Evolutionary conservation across 345 rosid genomes (phyloP).

Genomic region (Eucalyptus sp.): DNA sequence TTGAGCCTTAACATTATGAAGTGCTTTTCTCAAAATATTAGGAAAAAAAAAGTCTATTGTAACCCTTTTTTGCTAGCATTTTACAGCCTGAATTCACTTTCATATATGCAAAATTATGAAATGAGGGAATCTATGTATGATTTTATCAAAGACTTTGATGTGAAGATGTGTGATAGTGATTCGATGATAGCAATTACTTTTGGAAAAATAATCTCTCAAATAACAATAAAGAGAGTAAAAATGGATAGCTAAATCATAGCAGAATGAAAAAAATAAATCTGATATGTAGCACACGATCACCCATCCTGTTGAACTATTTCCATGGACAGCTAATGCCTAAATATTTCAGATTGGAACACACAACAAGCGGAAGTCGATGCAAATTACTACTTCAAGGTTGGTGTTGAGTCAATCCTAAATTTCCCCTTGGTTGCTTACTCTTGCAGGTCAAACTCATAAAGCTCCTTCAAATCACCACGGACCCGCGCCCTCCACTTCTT

Average conservation of each 20-base stretch:
- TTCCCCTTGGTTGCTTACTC: constrained; percentile 32
- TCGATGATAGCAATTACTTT: not conserved
- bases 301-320: not conserved
- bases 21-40: accelerated
- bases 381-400: constrained; percentile 7
- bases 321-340: too few relatives aligned
- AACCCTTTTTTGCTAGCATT: too few relatives aligned
- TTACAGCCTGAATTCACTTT: too few relatives aligned
- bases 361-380: not conserved
- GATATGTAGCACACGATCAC: not conserved
- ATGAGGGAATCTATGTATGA: too few relatives aligned
- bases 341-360: not conserved
- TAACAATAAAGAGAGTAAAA: not conserved
- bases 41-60: too few relatives aligned
- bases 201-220: not conserved
- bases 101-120: too few relatives aligned
- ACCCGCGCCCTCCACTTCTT: constrained; percentile 39
- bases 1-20: accelerated
- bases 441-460: constrained; percentile 41
- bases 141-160: too few relatives aligned
- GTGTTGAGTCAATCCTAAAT: constrained; percentile 26
- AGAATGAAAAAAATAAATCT: accelerated
- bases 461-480: constrained; percentile 24
- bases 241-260: not conserved
- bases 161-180: too few relatives aligned